These are phyloP conservation scores for Aspergillus sclerotiicarbonarius DNA, from an alignment of 495 filamentous ascomycete genomes.

Conservation along the genomic window DNA sequence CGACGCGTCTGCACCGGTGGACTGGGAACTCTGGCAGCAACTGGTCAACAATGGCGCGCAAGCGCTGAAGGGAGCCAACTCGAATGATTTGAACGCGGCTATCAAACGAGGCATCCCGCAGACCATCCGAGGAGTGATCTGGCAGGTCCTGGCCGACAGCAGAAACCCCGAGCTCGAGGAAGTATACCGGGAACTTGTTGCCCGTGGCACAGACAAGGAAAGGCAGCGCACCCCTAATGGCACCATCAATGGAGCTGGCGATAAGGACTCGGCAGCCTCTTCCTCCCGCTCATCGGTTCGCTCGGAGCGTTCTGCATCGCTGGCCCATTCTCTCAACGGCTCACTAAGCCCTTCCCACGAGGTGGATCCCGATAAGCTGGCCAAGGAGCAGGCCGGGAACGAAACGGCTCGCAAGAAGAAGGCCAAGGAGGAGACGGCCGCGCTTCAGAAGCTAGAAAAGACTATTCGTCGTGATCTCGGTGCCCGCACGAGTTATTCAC, in stretches of 20 bases:
- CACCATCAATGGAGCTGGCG: slow-evolving; percentile 41
- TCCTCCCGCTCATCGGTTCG: slow-evolving; percentile 75
- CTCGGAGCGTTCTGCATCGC: slow-evolving; percentile 71
- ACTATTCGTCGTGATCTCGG: slow-evolving; percentile 85
- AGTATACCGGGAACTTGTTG: slow-evolving; percentile 81
- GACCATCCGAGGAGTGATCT: slow-evolving; percentile 93
- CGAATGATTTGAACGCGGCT: slow-evolving; percentile 83
- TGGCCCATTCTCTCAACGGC: slow-evolving; percentile 57
- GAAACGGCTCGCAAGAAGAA: slow-evolving; percentile 69
- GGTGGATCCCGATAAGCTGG: slow-evolving; percentile 59
- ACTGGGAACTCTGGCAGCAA: slow-evolving; percentile 98
- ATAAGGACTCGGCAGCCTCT: slow-evolving; percentile 63
- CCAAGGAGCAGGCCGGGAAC: slow-evolving; percentile 64
- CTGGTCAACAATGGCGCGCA: slow-evolving; percentile 91
- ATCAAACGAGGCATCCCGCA: slow-evolving; percentile 93
- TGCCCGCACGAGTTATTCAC: slow-evolving; percentile 91
- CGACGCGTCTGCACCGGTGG: slow-evolving; percentile 66
- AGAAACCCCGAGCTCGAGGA: slow-evolving; percentile 85
- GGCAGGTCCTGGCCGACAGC: slow-evolving; percentile 94
- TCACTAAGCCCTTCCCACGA: slow-evolving; percentile 60
- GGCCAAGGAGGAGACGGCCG: slow-evolving; percentile 69
- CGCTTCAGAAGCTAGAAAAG: slow-evolving; percentile 83
- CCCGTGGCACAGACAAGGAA: slow-evolving; percentile 76
- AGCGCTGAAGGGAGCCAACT: slow-evolving; percentile 77
- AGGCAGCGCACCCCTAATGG: slow-evolving; percentile 50